These are phyloP conservation scores for Lasiosphaeris hirsuta DNA, from an alignment of 495 filamentous ascomycete genomes.

Conservation along the genomic window DNA sequence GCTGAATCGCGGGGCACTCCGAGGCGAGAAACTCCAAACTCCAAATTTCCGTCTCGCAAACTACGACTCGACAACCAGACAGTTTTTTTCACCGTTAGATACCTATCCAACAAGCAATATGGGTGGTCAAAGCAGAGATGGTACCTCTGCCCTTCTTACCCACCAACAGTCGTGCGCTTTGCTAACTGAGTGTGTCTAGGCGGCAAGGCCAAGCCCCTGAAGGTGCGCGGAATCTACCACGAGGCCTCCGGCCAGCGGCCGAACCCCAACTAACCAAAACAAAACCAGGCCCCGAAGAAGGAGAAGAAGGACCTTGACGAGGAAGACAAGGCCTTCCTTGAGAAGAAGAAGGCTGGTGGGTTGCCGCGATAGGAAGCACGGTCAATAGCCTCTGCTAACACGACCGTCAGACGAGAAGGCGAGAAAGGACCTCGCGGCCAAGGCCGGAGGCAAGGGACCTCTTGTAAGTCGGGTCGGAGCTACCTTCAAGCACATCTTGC, in stretches of 20 bases:
- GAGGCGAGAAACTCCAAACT: background rate
- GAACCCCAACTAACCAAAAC: background rate
- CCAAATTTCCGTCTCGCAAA: slow-evolving; percentile 14
- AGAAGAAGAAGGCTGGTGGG: slow-evolving; percentile 73
- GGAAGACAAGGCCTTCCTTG: slow-evolving; percentile 69
- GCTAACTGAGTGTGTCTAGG: slow-evolving; percentile 42
- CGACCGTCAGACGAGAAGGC: slow-evolving; percentile 64
- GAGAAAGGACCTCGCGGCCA: slow-evolving; percentile 67
- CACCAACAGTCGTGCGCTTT: background rate
- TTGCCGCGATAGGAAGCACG: background rate
- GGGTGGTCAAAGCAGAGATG: slow-evolving; percentile 69
- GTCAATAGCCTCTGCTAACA: slow-evolving; percentile 10
- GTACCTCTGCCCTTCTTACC: slow-evolving; percentile 30
- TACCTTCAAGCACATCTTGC: background rate
- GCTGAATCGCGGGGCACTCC: slow-evolving; percentile 15
- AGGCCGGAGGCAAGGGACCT: slow-evolving; percentile 56
- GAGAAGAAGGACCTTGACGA: slow-evolving; percentile 70
- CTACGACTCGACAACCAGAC: background rate
- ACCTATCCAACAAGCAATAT: slow-evolving; percentile 37
- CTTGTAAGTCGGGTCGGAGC: slow-evolving; percentile 28
- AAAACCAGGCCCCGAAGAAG: slow-evolving; percentile 61
- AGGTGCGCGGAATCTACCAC: slow-evolving; percentile 36
- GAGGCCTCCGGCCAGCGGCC: background rate
- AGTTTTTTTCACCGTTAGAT: background rate
- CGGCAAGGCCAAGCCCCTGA: slow-evolving; percentile 83